Conservation (phyloP, 441 rosid species). For the Gossypium armourianum region DNA sequence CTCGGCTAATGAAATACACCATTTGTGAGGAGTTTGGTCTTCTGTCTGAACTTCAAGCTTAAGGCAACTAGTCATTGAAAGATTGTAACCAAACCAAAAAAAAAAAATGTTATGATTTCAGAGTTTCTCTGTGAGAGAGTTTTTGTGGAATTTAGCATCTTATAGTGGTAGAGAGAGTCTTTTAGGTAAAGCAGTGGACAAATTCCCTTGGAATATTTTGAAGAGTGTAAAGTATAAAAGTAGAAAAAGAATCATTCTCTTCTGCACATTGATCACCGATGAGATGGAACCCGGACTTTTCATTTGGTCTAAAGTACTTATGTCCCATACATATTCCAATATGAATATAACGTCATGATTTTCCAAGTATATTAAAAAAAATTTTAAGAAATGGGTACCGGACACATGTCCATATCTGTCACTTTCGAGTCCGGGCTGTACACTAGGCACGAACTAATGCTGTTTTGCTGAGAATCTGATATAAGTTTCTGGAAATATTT, state of each 20-base stretch:
- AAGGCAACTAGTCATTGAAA: constrained; percentile 33
- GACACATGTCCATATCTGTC: not conserved
- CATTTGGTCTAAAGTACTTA: not conserved
- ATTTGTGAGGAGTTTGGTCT: constrained; percentile 54
- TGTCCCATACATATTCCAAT: not conserved
- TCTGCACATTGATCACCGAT: not conserved
- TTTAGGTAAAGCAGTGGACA: constrained; percentile 29
- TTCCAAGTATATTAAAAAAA: not conserved
- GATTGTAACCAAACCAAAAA: not conserved
- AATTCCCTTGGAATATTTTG: constrained; percentile 45
- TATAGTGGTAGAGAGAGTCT: constrained; percentile 22
- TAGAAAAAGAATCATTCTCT: constrained; percentile 30
- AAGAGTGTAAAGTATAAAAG: constrained; percentile 30
- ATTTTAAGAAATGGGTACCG: not conserved
- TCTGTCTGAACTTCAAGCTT: constrained; percentile 45
- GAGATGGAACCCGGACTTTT: not conserved
- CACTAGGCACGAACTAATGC: not conserved
- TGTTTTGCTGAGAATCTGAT: not conserved
- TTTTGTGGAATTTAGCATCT: constrained; percentile 9
- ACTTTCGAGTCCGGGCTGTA: not conserved
- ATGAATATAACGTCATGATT: not conserved
- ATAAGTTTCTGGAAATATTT: not conserved
- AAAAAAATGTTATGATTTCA: not conserved
- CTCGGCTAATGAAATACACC: constrained; percentile 55
- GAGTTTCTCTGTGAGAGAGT: constrained; percentile 11